A percentile compares a stretch with the other conserved stretches of the same genome.
These are phyloP conservation scores for Geotrichum europaeum DNA, from an alignment of 1,139 yeast species.

Conservation along the genomic window DNA sequence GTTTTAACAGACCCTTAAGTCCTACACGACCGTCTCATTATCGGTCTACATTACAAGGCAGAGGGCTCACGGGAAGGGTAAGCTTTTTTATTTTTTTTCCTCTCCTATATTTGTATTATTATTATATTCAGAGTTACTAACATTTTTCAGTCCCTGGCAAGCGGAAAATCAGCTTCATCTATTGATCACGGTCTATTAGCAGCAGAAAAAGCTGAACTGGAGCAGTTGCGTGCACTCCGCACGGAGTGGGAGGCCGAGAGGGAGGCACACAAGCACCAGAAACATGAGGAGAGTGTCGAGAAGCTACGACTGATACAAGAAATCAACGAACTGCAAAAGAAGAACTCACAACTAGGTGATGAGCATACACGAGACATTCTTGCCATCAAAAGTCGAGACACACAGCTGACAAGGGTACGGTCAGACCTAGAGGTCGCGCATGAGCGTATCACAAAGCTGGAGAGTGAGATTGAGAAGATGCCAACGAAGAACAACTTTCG, in stretches of 20 bases:
- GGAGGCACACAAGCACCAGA: conserved; percentile 37
- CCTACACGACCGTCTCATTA: neutral
- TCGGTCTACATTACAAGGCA: neutral
- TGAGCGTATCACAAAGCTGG: conserved; percentile 9
- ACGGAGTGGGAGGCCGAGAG: conserved; percentile 45
- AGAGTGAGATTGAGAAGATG: neutral
- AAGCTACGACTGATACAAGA: conserved; percentile 43
- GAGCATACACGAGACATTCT: conserved; percentile 49
- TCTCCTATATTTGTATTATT: neutral
- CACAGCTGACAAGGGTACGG: conserved; percentile 52
- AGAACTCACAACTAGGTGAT: conserved; percentile 40
- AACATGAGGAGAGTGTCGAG: conserved; percentile 44
- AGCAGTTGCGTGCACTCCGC: conserved; percentile 48
- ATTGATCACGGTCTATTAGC: conserved; percentile 15
- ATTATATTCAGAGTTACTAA: neutral
- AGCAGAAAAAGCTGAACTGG: conserved; percentile 45
- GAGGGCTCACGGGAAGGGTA: conserved; percentile 11
- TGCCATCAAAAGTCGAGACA: conserved; percentile 57
- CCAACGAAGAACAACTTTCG: neutral
- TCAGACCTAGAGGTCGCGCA: conserved; percentile 53
- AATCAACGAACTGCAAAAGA: conserved; percentile 34
- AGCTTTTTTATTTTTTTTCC: neutral
- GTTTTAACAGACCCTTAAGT: neutral
- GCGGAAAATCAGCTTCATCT: neutral
- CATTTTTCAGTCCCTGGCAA: conserved; percentile 4